Base-by-base conservation (phyloP, 2,329 filamentous ascomycete species). In the Diatrype stigma region DNA sequence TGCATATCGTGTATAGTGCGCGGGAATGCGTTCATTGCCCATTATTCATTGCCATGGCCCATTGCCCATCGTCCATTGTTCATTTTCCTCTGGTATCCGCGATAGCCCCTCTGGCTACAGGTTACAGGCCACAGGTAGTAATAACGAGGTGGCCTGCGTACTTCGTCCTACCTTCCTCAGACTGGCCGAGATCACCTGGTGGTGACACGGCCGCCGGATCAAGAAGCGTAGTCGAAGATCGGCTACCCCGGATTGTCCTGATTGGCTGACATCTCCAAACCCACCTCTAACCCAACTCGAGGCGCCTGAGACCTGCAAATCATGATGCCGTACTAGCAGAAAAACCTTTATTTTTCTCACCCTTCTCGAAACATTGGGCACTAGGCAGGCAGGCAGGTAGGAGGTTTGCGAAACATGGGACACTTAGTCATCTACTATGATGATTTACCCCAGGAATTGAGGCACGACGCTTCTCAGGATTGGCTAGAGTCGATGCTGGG, bases 141-240 rank as follows among this genome's bases (percentile, higher is more conserved):
- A 37, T 37, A 17, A 17, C 6, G 4, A 37, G n/a, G 46, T 54
- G 30, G 51, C 47, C 28, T 22, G n/a, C n/a, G n/a, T n/a, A n/a
- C n/a, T n/a, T n/a, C n/a, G n/a, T n/a, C n/a, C n/a, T n/a, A n/a
- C n/a, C n/a, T 45, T 42, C 52, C 30, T 37, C 42, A 50, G 23
- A 45, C 48, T 48, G 35, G 50, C 56, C 47, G 44, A 51, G 51
- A 58, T 51, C 52, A 44, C 45, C 49, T 19, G 42, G 46, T 19
- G 42, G 46, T 42, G 22, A 44, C 14, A 7, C 14, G 12, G 22
- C 14, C 22, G 26, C 40, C 23, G 35, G 42, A 45, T 46, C n/a
- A 49, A 35, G 51, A 17, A 17, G 34, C 6, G 26, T 32, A 47
- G 35, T 47, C 28, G 34, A 42, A 52, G 56, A 58, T 45, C 46